A percentile compares a stretch with the other conserved stretches of the same genome.
Evolutionary conservation across 75 land plant genomes (phyloP).

Genomic region (Ceratopteris richardii): DNA sequence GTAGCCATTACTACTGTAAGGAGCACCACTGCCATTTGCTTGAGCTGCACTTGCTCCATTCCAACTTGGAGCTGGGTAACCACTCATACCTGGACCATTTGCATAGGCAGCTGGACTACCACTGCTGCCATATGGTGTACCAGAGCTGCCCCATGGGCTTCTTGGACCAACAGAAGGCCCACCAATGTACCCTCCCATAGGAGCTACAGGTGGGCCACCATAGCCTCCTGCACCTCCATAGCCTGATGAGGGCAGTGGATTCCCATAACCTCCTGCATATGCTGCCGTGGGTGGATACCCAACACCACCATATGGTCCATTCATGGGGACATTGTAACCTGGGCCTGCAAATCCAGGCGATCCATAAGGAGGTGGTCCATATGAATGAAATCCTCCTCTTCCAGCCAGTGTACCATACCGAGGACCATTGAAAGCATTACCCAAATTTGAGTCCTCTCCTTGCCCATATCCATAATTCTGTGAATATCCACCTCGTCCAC

Average conservation of each 20-base stretch:
- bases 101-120: slow-evolving; percentile 31
- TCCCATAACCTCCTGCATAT: slow-evolving; percentile 6
- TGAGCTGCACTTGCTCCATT: slow-evolving; percentile 1
- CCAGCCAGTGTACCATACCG: slow-evolving; percentile 26
- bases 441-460: not conserved
- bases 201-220: slow-evolving; percentile 15
- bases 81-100: not conserved
- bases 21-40: not conserved
- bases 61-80: not conserved
- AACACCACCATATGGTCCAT: slow-evolving; percentile 23
- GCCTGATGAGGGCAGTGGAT: slow-evolving; percentile 10
- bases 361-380: slow-evolving; percentile 7
- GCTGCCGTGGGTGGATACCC: slow-evolving; percentile 22
- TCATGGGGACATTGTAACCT: slow-evolving; percentile 18
- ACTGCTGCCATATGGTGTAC: slow-evolving; percentile 8
- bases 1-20: not conserved
- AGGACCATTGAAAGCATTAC: not conserved
- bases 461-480: slow-evolving; percentile 20
- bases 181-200: slow-evolving; percentile 21
- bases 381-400: slow-evolving; percentile 15
- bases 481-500: slow-evolving; percentile 16
- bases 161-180: slow-evolving; percentile 6
- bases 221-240: slow-evolving; percentile 16
- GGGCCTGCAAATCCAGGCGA: not conserved
- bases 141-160: slow-evolving; percentile 18